These are phyloP conservation scores for Myxozyma neglecta DNA, from an alignment of 805 yeast genomes.

Conservation along the genomic window DNA sequence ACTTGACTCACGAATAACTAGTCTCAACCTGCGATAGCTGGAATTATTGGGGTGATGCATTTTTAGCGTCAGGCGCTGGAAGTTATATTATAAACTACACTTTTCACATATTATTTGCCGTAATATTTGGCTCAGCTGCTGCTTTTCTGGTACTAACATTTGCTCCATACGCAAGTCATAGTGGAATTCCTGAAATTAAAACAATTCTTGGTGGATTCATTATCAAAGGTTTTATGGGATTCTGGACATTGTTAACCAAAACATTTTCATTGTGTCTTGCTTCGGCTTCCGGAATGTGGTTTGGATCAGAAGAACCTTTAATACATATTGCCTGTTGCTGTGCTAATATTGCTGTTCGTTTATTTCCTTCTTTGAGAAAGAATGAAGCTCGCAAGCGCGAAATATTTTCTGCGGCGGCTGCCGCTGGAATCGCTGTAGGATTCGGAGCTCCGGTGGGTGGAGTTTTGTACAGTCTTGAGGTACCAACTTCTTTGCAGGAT, in stretches of 20 bases:
- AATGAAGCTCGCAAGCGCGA: constrained; percentile 60
- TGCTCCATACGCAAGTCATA: constrained; percentile 47
- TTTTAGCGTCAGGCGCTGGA: constrained; percentile 36
- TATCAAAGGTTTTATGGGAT: constrained; percentile 53
- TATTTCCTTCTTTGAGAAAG: constrained; percentile 38
- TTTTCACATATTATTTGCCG: constrained; percentile 44
- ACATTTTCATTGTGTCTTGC: constrained; percentile 59
- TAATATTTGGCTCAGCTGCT: constrained; percentile 45
- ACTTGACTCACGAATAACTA: not conserved
- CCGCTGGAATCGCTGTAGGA: constrained; percentile 82
- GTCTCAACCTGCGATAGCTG: constrained; percentile 45
- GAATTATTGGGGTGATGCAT: constrained; percentile 41
- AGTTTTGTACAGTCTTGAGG: constrained; percentile 60
- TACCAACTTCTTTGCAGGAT: not conserved
- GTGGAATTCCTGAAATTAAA: constrained; percentile 77
- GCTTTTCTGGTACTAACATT: constrained; percentile 38
- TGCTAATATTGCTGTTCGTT: constrained; percentile 44
- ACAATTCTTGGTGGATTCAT: constrained; percentile 66
- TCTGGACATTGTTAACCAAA: constrained; percentile 55
- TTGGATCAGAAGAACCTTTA: constrained; percentile 85
- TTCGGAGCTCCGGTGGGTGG: constrained; percentile 89
- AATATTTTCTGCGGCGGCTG: constrained; percentile 69
- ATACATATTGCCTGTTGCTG: constrained; percentile 75
- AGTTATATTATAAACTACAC: constrained; percentile 41
- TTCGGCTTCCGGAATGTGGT: constrained; percentile 75